Evolutionary conservation across 176 grass and related monocot genomes (phyloP).

Genomic region (Paspalum vaginatum): DNA sequence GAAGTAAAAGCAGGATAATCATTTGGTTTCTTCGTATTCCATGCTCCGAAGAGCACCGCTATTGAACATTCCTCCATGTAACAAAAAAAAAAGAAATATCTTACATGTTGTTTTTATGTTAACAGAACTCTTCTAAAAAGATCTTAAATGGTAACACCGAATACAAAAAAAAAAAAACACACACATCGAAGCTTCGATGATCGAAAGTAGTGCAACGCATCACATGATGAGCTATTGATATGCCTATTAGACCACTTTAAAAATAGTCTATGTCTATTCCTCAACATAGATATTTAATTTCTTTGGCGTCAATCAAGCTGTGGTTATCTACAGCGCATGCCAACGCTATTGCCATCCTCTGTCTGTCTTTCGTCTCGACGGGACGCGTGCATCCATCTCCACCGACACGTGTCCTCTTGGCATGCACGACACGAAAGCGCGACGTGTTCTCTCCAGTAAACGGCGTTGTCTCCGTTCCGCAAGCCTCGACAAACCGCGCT

Average conservation of each 20-base stretch:
- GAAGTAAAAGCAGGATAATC: neutral
- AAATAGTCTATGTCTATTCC: neutral
- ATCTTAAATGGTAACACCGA: neutral
- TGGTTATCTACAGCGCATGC: no score
- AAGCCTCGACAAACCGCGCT: neutral
- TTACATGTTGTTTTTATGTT: no score
- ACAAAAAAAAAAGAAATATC: neutral
- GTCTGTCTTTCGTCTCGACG: neutral
- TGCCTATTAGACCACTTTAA: neutral
- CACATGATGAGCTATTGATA: neutral
- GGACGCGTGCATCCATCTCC: no score
- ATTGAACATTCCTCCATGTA: no score
- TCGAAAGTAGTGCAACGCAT: neutral
- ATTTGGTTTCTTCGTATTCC: neutral
- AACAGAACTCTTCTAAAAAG: neutral
- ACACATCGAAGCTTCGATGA: no score
- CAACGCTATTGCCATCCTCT: neutral
- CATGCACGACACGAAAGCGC: fast-evolving
- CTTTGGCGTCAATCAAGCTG: neutral
- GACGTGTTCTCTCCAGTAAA: neutral
- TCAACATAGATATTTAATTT: neutral
- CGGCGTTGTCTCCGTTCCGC: fast-evolving
- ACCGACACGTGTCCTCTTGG: neutral
- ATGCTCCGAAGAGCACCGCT: no score
- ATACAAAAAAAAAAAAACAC: neutral